A percentile compares a stretch with the other conserved stretches of the same genome.
phyloP scores from a whole-genome alignment of 805 yeast genomes.

The Priceomyces castillae region DNA sequence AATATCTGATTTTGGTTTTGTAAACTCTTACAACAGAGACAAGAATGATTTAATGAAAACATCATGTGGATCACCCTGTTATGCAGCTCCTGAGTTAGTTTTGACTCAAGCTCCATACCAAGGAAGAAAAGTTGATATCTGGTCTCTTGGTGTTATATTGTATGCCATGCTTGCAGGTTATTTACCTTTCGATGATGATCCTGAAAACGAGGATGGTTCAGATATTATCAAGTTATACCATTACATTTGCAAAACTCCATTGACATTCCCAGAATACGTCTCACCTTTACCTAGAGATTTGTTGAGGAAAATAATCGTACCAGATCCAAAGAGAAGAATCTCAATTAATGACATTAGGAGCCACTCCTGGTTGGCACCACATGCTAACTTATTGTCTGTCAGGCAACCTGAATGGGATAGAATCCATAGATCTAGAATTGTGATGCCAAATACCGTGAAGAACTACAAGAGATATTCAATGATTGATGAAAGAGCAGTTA shows the following conservation, averaged over 20 bases:
- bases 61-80: constrained; percentile 96
- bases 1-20: constrained; percentile 93
- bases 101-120: constrained; percentile 83
- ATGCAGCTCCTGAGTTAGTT: constrained; percentile 97
- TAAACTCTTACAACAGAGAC: constrained; percentile 68
- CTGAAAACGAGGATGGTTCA: constrained; percentile 93
- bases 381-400: constrained; percentile 75
- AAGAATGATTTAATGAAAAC: constrained; percentile 83
- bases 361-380: constrained; percentile 88
- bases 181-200: constrained; percentile 96
- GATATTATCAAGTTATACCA: constrained; percentile 88
- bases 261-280: constrained; percentile 93
- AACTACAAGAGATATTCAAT: constrained; percentile 45
- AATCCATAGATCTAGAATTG: constrained; percentile 37
- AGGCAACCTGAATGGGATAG: constrained; percentile 91
- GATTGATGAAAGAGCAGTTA: constrained; percentile 36
- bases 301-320: constrained; percentile 75
- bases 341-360: constrained; percentile 64
- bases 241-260: constrained; percentile 85
- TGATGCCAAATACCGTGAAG: constrained; percentile 14
- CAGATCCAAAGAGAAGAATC: constrained; percentile 80
- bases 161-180: constrained; percentile 98
- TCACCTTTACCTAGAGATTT: constrained; percentile 89
- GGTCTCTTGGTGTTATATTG: constrained; percentile 95
- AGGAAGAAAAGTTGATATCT: constrained; percentile 90